Base-by-base conservation (phyloP, 2,329 filamentous ascomycete genomes). In the Pezicula carpinea region DNA sequence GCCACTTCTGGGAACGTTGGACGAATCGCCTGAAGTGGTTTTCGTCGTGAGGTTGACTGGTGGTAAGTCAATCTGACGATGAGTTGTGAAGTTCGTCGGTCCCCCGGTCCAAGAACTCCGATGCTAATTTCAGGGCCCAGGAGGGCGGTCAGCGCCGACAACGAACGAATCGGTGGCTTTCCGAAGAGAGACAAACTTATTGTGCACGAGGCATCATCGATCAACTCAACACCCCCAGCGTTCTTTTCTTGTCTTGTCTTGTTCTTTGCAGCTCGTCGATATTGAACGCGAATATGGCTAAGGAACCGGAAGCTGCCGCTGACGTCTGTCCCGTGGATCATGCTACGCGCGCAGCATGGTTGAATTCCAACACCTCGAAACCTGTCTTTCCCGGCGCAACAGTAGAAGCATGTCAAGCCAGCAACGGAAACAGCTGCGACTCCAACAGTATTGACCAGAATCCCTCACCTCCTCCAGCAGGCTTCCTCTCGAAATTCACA, bases 291-390 rank as follows among this genome's bases (percentile, higher is more conserved):
- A 35, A n/a, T 17, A 63, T 63, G 60, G 46, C 60, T 13, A 61
- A 63, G 52, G 52, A 57, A n/a, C 46, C 51, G 32, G 53, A 55
- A 43, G 26, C 55, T 39, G 55, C 59, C 43, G 59, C 66, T 45
- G 66, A 70, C 54, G 75, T 74, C 48, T 97, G 93, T 62, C 93
- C 93, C 5, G 89, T 97, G 61, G 91, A 97, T 69, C 87, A 91
- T 70, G 87, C 89, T 61, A 86, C 89, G 44, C 85, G 93, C 59
- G 86, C 90, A 60, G 82, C 85, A 59, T 99, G 92, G 92, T 78
- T 97, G 32, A 74, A 64, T 51, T 52, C 63, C 51, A 59, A 61
- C 45, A 45, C 51, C 19, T 44, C 43, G 46, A 52, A 62, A 53
- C 34, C 55, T 3, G 48, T 52, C 17, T 60, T 59, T 52, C 49